These are phyloP conservation scores for Artemisia annua DNA, from an alignment of 129 eudicot species.

Conservation along the genomic window DNA sequence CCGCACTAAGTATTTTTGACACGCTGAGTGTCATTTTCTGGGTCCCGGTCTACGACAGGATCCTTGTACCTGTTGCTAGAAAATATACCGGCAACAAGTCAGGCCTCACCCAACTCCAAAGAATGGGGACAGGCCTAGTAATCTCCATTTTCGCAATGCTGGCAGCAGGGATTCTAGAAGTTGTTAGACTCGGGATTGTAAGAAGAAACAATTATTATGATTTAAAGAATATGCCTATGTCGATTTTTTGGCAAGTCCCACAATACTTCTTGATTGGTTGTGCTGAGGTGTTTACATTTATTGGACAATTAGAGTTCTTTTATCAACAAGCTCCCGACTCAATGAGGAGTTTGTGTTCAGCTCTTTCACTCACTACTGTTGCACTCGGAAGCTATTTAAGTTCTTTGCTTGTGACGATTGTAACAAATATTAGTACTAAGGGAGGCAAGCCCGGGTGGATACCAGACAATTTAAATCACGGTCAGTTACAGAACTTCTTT, in stretches of 20 bases:
- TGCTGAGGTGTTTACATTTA: constrained; percentile 62
- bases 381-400: constrained; percentile 60
- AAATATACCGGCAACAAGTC: constrained; percentile 54
- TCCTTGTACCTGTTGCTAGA: constrained; percentile 57
- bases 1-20: constrained; percentile 70
- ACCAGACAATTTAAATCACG: constrained; percentile 54
- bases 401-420: constrained; percentile 54
- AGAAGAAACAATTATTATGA: constrained; percentile 45
- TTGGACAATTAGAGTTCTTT: constrained; percentile 61
- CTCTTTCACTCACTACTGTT: constrained; percentile 47
- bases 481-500: constrained; percentile 49
- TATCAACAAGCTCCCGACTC: constrained; percentile 71
- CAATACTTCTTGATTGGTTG: constrained; percentile 64
- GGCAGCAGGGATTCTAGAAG: constrained; percentile 51
- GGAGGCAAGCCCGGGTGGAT: constrained; percentile 60
- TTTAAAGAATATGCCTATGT: constrained; percentile 42
- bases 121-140: constrained; percentile 64
- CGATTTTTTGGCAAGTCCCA: constrained; percentile 64
- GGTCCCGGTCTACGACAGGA: constrained; percentile 64
- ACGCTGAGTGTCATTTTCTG: constrained; percentile 77
- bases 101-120: constrained; percentile 76
- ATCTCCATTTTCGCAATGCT: constrained; percentile 73
- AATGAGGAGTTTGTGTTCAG: constrained; percentile 67
- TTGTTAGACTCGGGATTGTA: constrained; percentile 49
- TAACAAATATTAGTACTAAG: constrained; percentile 41